Evolutionary conservation across 2,329 filamentous ascomycete species (phyloP), one percentile per base, ranked within the genome.

Genomic region (Hypoxylon sp.): DNA sequence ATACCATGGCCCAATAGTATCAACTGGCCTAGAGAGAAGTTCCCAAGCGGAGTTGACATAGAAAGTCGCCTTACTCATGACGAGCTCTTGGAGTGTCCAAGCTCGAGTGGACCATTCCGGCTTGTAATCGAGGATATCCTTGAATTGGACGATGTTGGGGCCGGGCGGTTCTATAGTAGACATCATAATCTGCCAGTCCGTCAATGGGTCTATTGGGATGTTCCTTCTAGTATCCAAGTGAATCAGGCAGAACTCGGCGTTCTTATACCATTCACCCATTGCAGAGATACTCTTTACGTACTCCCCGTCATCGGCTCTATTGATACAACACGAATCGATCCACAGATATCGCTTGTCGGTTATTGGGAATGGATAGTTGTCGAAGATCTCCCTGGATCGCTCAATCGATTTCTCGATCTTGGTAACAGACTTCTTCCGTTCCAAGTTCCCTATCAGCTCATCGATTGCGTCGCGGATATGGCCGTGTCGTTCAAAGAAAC

Each of bases 51-150:
- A 71, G 56, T 77, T 78, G 41, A 72, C 71, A 64, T 75, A 78
- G 59, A 72, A 77, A 2, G 75, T 74, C 34, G 72, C 71, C 64
- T 75, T 76, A 64, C 76, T 77, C 66, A 77, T 67, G 30, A 75
- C 70, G 24, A 75, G 67, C 48, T 77, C 74, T 39, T 77, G 73
- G 2, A 76, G 67, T 11, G 75, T 76, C 73, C 74, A 77, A 1
- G 70, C 74, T 48, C 74, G 62, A 4, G 66, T 72, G 0, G 71
- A 68, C 72, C 73, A 76, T 20, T 75, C 69, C 0, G 73, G 73
- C 2, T 65, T 32, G n/a, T 61, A 53, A 10, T 6, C 6, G 7
- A 17, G 7, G 48, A 75, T 69, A 3, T 63, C 59, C 26, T 59
- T 47, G 43, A 71, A 75, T 10, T 15, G 64, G 1, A 32, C 30